phyloP scores from a whole-genome alignment of 106 monocot genomes.

The Allium fistulosum region DNA sequence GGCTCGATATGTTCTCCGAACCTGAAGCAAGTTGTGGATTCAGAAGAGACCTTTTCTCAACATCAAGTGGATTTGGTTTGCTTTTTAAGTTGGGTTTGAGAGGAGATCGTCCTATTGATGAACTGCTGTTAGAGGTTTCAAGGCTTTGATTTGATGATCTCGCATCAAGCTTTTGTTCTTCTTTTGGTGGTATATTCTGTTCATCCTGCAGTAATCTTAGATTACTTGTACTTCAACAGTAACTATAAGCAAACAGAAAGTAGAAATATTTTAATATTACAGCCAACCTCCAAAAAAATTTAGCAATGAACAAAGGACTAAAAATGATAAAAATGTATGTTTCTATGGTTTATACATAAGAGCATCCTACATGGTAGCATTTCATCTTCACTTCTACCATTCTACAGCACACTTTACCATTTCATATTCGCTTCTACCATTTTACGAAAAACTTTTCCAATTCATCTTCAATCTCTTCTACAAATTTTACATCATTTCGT shows the following conservation, averaged over 20 bases:
- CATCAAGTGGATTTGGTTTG: slow-evolving; percentile 13
- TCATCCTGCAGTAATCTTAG: slow-evolving; percentile 8
- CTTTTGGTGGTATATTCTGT: slow-evolving; percentile 7
- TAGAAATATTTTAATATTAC: background rate
- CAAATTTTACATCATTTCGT: no score
- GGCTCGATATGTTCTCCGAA: background rate
- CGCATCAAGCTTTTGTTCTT: slow-evolving; percentile 5
- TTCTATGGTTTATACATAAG: no score
- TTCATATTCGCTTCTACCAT: no score
- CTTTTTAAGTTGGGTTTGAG: slow-evolving; percentile 27
- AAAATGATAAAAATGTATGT: no score
- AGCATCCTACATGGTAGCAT: no score
- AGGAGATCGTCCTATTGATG: slow-evolving; percentile 15
- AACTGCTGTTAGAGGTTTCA: slow-evolving; percentile 14
- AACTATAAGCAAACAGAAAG: background rate
- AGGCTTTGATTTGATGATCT: slow-evolving; percentile 10
- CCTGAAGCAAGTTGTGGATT: slow-evolving; percentile 21
- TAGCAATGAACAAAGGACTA: no score
- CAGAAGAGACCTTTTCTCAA: slow-evolving; percentile 31
- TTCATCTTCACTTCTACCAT: no score
- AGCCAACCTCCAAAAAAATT: no score
- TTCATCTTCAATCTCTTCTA: no score
- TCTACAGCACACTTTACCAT: no score
- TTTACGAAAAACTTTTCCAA: no score
- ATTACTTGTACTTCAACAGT: background rate